These are phyloP conservation scores for Podila clonocystis DNA, from an alignment of 192 early-diverging fungal species.

Conservation along the genomic window DNA sequence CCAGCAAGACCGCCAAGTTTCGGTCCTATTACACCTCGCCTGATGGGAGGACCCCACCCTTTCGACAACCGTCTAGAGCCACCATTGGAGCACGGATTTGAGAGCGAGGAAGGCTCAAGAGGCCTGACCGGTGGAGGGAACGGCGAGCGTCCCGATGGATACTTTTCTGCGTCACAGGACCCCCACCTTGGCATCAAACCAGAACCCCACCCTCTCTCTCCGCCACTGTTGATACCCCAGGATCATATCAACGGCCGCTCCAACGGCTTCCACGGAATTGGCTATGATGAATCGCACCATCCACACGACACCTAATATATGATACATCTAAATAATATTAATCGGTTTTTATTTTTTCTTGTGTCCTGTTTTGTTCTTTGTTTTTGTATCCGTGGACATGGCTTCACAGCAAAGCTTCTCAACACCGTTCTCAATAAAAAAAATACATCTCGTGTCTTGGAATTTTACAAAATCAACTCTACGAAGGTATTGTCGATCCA, in stretches of 20 bases:
- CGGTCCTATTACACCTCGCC: constrained; percentile 30
- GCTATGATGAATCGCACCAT: too few relatives aligned
- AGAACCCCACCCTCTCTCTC: not conserved
- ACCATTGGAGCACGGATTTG: constrained; percentile 20
- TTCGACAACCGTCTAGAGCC: constrained; percentile 41
- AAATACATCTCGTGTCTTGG: too few relatives aligned
- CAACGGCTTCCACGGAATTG: not conserved
- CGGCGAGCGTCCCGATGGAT: not conserved
- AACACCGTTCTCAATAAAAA: too few relatives aligned
- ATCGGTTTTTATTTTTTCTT: not conserved
- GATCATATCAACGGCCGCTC: not conserved
- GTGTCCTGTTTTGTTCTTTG: not conserved
- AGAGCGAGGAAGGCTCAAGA: constrained; percentile 8
- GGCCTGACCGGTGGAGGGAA: too few relatives aligned
- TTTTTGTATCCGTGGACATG: not conserved
- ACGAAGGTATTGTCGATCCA: constrained; percentile 63
- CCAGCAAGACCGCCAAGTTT: constrained; percentile 21
- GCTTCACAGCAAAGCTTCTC: too few relatives aligned
- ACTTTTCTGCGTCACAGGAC: not conserved
- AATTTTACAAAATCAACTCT: constrained; percentile 51
- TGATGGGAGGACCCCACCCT: constrained; percentile 36
- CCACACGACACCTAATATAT: too few relatives aligned
- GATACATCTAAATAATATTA: not conserved
- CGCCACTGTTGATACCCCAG: not conserved
- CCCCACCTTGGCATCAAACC: not conserved